These are phyloP conservation scores for Phytophthora podocarpi DNA, from an alignment of 352 stramenopile genomes.

Conservation along the genomic window DNA sequence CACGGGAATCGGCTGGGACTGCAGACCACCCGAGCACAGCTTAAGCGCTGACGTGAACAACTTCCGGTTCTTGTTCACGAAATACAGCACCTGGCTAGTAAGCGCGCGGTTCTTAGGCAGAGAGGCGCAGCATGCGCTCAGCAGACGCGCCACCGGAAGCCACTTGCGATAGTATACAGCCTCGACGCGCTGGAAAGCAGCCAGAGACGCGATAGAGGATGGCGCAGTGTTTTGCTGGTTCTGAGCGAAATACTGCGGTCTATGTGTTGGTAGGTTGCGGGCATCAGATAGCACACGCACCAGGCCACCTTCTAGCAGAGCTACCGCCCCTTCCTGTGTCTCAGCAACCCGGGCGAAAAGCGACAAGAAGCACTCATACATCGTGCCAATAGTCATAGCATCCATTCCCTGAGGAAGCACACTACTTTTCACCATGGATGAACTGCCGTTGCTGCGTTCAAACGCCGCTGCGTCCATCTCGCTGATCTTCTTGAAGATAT, in stretches of 20 bases:
- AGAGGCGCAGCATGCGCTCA: slow-evolving; percentile 62
- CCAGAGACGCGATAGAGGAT: slow-evolving; percentile 37
- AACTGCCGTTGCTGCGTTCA: slow-evolving; percentile 45
- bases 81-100: slow-evolving; percentile 56
- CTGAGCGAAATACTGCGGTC: slow-evolving; percentile 60
- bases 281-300: slow-evolving; percentile 67
- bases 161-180: slow-evolving; percentile 78
- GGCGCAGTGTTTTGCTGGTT: slow-evolving; percentile 36
- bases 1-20: slow-evolving; percentile 47
- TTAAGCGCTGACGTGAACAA: slow-evolving; percentile 74
- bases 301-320: slow-evolving; percentile 73
- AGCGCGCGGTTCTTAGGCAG: slow-evolving; percentile 75
- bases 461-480: slow-evolving; percentile 68
- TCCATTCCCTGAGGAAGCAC: slow-evolving; percentile 57
- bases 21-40: slow-evolving; percentile 37
- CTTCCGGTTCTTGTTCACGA: slow-evolving; percentile 76
- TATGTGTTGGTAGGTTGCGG: slow-evolving; percentile 69
- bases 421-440: slow-evolving; percentile 45
- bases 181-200: slow-evolving; percentile 66
- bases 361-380: slow-evolving; percentile 86
- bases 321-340: slow-evolving; percentile 66
- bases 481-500: slow-evolving; percentile 74
- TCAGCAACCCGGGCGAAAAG: slow-evolving; percentile 71
- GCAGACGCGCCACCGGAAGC: slow-evolving; percentile 68
- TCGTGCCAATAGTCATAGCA: slow-evolving; percentile 69